phyloP scores from a whole-genome alignment of 352 stramenopile genomes.

The Globisporangium megalacanthum region DNA sequence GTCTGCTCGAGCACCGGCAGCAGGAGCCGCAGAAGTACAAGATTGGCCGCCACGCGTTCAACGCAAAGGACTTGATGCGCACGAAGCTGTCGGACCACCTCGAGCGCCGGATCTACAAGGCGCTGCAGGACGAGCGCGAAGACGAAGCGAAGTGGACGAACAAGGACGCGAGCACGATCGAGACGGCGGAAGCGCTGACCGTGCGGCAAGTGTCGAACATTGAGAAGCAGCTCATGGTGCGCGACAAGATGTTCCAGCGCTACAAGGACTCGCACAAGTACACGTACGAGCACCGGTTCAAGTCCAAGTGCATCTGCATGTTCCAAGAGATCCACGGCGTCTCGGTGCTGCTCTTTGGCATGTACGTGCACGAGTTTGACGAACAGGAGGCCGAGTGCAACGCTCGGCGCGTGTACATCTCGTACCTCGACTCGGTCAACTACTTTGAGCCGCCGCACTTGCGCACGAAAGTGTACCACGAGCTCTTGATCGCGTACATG shows the following conservation, averaged over 20 bases:
- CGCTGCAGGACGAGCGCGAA: constrained; percentile 85
- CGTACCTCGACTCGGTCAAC: constrained; percentile 99
- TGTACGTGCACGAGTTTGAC: constrained; percentile 99
- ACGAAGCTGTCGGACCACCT: constrained; percentile 95
- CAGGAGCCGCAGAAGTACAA: constrained; percentile 80
- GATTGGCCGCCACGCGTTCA: constrained; percentile 87
- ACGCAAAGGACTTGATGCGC: constrained; percentile 92
- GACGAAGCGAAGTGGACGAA: constrained; percentile 83
- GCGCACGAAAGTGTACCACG: constrained; percentile 98
- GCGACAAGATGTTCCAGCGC: constrained; percentile 93
- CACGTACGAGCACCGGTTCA: constrained; percentile 86
- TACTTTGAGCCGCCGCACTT: constrained; percentile 96
- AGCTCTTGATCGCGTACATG: constrained; percentile 98
- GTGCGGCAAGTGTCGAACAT: constrained; percentile 96
- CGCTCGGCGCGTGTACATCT: constrained; percentile 95
- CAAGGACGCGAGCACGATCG: constrained; percentile 82
- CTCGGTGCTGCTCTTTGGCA: constrained; percentile 98
- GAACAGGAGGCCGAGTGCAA: constrained; percentile 96
- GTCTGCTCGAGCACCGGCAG: constrained; percentile 86
- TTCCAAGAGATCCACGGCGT: constrained; percentile 99
- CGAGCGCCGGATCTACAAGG: constrained; percentile 88
- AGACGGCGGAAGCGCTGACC: constrained; percentile 89
- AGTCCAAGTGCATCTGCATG: constrained; percentile 98
- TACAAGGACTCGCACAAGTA: constrained; percentile 92
- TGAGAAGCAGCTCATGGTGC: constrained; percentile 93